phyloP scores from a whole-genome alignment of 2,329 filamentous ascomycete species.

The Aureobasidium sp. region DNA sequence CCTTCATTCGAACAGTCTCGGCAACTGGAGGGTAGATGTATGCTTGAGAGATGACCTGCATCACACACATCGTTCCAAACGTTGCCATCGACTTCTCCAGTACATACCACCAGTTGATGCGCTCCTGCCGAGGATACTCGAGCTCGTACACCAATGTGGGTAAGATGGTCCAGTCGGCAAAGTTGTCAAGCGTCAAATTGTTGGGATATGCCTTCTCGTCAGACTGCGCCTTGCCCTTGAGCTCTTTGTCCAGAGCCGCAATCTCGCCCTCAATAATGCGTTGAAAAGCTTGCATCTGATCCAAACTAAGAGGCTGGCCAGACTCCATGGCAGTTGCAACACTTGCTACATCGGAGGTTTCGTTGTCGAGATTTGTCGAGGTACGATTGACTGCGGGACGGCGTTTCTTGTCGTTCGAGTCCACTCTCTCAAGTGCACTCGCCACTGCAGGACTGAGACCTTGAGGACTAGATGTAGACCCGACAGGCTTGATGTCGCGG shows the following conservation, averaged over 20 bases:
- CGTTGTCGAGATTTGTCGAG: constrained; percentile 36
- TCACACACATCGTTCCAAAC: constrained; percentile 65
- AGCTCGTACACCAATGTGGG: constrained; percentile 74
- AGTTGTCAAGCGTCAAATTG: constrained; percentile 53
- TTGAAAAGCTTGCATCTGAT: constrained; percentile 57
- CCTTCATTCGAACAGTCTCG: constrained; percentile 58
- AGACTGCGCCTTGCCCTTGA: constrained; percentile 53
- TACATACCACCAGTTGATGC: constrained; percentile 66
- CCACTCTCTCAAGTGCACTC: constrained; percentile 14
- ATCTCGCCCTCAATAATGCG: constrained; percentile 60
- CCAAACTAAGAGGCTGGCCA: constrained; percentile 49
- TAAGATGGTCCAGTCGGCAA: constrained; percentile 64
- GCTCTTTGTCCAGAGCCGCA: constrained; percentile 55
- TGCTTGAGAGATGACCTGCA: constrained; percentile 69
- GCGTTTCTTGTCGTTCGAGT: constrained; percentile 19
- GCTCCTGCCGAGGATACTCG: constrained; percentile 63
- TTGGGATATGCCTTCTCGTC: constrained; percentile 52
- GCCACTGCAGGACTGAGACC: not conserved
- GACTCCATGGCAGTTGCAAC: constrained; percentile 57
- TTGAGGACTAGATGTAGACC: constrained; percentile 27
- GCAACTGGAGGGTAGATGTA: constrained; percentile 71
- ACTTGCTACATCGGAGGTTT: constrained; percentile 50
- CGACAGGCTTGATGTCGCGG: constrained; percentile 43
- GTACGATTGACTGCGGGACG: constrained; percentile 31
- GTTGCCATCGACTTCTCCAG: constrained; percentile 62